Base-by-base conservation (phyloP, 1,284 basidiomycete genomes). In the Omphalotus olearius region DNA sequence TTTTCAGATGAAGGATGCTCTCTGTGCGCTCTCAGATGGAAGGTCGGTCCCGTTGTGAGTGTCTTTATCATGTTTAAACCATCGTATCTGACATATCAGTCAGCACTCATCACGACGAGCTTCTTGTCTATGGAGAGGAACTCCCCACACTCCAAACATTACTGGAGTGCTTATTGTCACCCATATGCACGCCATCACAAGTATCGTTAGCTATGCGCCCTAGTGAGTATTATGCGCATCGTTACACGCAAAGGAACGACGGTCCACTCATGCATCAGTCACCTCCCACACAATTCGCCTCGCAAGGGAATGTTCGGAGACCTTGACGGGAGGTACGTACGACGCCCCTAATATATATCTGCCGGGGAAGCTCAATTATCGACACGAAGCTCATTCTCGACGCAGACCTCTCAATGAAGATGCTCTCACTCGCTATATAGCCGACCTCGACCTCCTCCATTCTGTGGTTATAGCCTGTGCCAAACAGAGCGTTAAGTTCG, bases 21-120 rank as follows among this genome's bases (percentile, higher is more conserved):
- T 52, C 9, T 26, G 17, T 26, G 38, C 51, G 20, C 33, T 43
- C n/a, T 30, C 20, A 13, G 18, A 33, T 10, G 40, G 45, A 33
- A 47, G 35, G 43, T 23, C 38, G 6, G 11, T 47, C 7, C 39
- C 51, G 11, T 52, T 47, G 51, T 52, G 36, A 6, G 51, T 52
- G 11, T 25, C 3, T 25, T 9, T 14, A 11, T 13, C 10, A 4
- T 16, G 9, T 10, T n/a, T 1, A 3, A 28, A 9, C 17, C 14
- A 20, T 7, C 35, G 2, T 18, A 6, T 14, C 13, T 36, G 16
- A 36, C 25, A 39, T 26, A 42, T 36, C 10, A n/a, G 2, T 16
- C 23, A 50, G 48, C 20, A 37, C 48, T 9, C 6, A 11, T 14
- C 18, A 52, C 13, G 51, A 52, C 28, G 45, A 52, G 25, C 20